Evolutionary conservation across 148 eudicot species (phyloP).

Genomic region (Fagopyrum tataricum): DNA sequence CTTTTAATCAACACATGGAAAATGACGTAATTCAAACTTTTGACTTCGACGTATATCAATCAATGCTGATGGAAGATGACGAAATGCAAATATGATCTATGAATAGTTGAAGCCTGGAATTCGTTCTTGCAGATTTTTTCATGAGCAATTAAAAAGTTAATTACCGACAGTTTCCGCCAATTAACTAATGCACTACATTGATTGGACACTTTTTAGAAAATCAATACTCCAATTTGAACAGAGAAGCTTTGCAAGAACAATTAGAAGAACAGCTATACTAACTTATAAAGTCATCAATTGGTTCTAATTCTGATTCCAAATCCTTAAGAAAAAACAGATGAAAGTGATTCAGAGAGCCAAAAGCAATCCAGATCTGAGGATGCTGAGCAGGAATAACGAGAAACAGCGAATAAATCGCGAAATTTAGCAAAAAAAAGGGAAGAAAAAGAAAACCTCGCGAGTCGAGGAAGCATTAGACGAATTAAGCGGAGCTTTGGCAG

Average conservation of each 20-base stretch:
- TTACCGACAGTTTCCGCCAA: not conserved
- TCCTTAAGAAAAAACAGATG: not conserved
- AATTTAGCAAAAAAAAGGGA: not conserved
- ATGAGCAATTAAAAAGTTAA: not conserved
- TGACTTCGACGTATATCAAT: not conserved
- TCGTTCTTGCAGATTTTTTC: not conserved
- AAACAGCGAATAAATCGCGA: slow-evolving; percentile 3
- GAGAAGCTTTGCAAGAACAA: not conserved
- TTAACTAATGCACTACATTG: not conserved
- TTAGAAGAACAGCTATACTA: not conserved
- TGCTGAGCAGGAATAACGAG: not conserved
- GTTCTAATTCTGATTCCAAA: not conserved
- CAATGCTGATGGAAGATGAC: not conserved
- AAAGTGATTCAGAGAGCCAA: not conserved
- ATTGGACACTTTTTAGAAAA: not conserved
- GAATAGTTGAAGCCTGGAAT: not conserved
- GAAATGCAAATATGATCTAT: not conserved
- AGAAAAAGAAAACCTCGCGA: slow-evolving; percentile 31
- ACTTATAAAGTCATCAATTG: not conserved
- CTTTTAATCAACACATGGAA: not conserved
- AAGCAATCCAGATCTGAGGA: slow-evolving; percentile 5
- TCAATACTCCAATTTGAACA: not conserved
- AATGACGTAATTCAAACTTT: not conserved
- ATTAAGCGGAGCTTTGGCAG: slow-evolving; percentile 37
- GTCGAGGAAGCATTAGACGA: slow-evolving; percentile 35